Evolutionary conservation across 192 early-diverging fungal genomes (phyloP).

Genomic region (Coemansia erecta): DNA sequence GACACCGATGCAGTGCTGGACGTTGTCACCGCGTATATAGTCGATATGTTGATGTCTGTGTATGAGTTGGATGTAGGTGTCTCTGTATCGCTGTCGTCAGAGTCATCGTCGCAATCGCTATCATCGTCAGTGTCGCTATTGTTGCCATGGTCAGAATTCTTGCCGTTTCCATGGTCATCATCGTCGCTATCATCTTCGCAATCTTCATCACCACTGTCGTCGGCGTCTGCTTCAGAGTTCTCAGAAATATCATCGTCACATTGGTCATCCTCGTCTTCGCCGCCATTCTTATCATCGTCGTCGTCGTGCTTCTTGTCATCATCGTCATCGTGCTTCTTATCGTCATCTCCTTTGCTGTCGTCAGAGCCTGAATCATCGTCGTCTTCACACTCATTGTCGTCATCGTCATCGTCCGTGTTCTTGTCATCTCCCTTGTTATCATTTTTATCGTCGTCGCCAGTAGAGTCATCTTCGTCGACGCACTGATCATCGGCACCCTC

Average conservation of each 20-base stretch:
- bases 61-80: too few relatives aligned
- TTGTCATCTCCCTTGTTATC: neutral
- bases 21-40: neutral
- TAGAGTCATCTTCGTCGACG: neutral
- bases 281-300: neutral
- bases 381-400: neutral
- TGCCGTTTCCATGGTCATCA: neutral
- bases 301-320: neutral
- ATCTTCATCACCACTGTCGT: neutral
- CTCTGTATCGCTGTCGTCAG: too few relatives aligned
- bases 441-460: neutral
- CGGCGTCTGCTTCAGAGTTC: neutral
- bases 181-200: neutral
- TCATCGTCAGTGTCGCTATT: too few relatives aligned
- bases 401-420: neutral
- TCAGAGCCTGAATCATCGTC: neutral
- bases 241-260: neutral
- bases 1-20: too few relatives aligned
- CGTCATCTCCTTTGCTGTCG: neutral
- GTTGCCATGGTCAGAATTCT: too few relatives aligned
- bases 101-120: too few relatives aligned
- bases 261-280: neutral
- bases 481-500: neutral
- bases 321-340: neutral
- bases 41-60: too few relatives aligned